Base-by-base conservation (phyloP, 2,329 filamentous ascomycete species). In the Helotiales sp. region DNA sequence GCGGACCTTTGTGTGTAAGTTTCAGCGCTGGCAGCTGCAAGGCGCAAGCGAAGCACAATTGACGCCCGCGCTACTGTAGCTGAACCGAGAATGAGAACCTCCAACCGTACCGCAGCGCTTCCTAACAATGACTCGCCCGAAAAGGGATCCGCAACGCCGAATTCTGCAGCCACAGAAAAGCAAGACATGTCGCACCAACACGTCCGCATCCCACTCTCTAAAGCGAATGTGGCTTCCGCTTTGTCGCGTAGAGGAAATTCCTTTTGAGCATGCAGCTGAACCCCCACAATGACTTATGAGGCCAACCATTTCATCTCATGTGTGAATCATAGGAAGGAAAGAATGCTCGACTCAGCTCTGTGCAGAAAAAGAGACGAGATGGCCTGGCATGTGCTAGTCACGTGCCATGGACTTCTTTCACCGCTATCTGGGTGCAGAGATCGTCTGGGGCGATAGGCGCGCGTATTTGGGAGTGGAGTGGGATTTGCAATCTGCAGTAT, bases 1-100 rank as follows among this genome's bases (percentile, higher is more conserved):
- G n/a, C n/a, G n/a, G n/a, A 45, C 40, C 8, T 54, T 15, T 22
- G 11, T 15, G 26, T 55, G 32, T 3, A 40, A 24, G 2, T 15
- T n/a, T 20, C n/a, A 57, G n/a, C 40, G 6, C 40, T 17, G 20
- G 40, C 20, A 40, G 40, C 40, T 57, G 54, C 54, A 57, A 34
- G 54, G 30, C 54, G 22, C 32, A 57, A 57, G 54, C 54, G 54
- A 57, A 57, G 54, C 54, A 57, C 54, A 57, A 24, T 57, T 57
- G 54, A 34, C 54, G 54, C 54, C 54, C n/a, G 8, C 54, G 54
- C 54, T 57, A 57, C n/a, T 24, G 54, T 57, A n/a, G n/a, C n/a
- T n/a, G n/a, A n/a, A 22, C 54, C 20, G 54, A 17, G 22, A 45
- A 45, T 17, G 3, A 40, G 40, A 45, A 45, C 40, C 40, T 45